Conservation (phyloP, 768 basidiomycete species). For the Heimioporus sp. region DNA sequence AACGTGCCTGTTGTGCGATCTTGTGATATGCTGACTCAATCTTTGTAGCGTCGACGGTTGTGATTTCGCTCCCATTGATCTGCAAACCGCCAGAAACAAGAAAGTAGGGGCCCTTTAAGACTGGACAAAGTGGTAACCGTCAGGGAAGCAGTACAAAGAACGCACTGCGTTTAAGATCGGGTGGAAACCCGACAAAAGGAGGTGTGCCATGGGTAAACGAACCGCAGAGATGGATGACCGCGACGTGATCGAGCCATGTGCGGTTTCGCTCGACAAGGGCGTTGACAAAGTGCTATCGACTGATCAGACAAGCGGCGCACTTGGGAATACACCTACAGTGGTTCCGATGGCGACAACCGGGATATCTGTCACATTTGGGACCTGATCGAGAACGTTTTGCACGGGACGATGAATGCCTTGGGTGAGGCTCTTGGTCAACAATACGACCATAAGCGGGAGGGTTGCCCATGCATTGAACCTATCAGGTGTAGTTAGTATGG, state of each 20-base stretch:
- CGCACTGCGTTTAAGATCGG: constrained; percentile 29
- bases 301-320: background rate
- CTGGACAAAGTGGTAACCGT: constrained; percentile 10
- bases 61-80: constrained; percentile 49
- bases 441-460: no score
- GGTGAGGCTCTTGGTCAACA: no score
- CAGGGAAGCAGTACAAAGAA: constrained; percentile 9
- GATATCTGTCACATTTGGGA: constrained; percentile 36
- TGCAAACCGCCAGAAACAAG: constrained; percentile 41
- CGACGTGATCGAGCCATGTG: constrained; percentile 53
- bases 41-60: constrained; percentile 41
- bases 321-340: constrained; percentile 36
- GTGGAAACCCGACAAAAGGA: constrained; percentile 53
- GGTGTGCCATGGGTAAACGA: constrained; percentile 59
- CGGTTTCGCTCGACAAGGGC: constrained; percentile 59
- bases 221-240: constrained; percentile 61
- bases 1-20: constrained; percentile 34
- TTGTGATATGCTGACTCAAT: constrained; percentile 41
- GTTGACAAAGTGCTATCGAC: constrained; percentile 49
- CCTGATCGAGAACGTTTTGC: constrained; percentile 40
- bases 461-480: no score
- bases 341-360: constrained; percentile 60
- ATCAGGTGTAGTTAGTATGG: no score
- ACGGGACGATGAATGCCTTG: constrained; percentile 56
- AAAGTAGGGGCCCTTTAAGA: constrained; percentile 29